These are phyloP conservation scores for Remersonia thermophila DNA, from an alignment of 2,329 filamentous ascomycete species.

Conservation along the genomic window DNA sequence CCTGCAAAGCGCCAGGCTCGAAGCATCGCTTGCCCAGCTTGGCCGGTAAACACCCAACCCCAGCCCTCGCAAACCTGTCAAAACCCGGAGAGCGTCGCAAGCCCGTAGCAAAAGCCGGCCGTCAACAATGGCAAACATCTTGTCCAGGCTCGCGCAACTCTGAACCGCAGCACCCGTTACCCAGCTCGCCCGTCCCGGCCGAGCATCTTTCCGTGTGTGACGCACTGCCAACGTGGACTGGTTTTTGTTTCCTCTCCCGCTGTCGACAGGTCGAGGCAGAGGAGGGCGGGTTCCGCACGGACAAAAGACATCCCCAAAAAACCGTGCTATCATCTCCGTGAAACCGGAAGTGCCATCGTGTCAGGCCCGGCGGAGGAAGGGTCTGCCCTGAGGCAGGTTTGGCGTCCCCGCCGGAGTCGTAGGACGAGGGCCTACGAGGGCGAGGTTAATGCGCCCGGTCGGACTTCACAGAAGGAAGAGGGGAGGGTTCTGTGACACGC, in stretches of 20 bases:
- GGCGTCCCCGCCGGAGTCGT: conserved; percentile 35
- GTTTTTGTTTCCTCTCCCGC: conserved; percentile 84
- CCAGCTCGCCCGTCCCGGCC: neutral
- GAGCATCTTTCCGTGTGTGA: conserved; percentile 58
- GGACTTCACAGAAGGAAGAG: conserved; percentile 24
- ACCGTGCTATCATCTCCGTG: conserved; percentile 53
- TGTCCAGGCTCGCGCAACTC: conserved; percentile 8
- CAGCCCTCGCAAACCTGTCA: conserved; percentile 7
- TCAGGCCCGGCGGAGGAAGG: conserved; percentile 20
- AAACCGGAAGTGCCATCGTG: conserved; percentile 26
- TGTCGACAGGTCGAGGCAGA: conserved; percentile 36
- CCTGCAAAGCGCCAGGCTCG: conserved; percentile 12
- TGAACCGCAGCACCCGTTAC: conserved; percentile 8
- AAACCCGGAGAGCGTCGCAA: conserved; percentile 3
- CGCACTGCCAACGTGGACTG: conserved; percentile 78
- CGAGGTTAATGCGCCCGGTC: conserved; percentile 47
- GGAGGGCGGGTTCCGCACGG: conserved; percentile 59
- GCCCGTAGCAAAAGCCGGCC: conserved; percentile 10
- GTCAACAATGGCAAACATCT: conserved; percentile 16
- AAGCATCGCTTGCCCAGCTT: conserved; percentile 10
- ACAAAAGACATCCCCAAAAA: conserved; percentile 96
- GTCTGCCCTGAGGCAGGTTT: conserved; percentile 25
- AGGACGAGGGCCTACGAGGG: conserved; percentile 29
- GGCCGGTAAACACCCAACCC: conserved; percentile 8
- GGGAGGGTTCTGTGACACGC: conserved; percentile 29